A percentile compares a stretch with the other conserved stretches of the same genome.
Evolutionary conservation across 2,329 filamentous ascomycete species (phyloP).

Genomic region (Capronia epimyces): DNA sequence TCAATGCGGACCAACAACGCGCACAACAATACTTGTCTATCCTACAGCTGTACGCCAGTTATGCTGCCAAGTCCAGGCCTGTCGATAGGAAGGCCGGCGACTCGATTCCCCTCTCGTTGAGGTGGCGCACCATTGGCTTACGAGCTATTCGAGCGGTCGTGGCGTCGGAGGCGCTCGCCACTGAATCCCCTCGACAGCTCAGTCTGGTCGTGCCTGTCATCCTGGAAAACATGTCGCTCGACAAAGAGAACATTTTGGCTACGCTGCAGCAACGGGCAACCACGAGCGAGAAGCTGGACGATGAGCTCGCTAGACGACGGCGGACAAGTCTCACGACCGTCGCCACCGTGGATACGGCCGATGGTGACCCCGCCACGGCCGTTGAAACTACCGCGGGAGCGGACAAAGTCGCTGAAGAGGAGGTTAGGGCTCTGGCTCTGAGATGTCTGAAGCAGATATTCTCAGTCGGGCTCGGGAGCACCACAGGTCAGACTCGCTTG

Average conservation of each 20-base stretch:
- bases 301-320: slow-evolving; percentile 58
- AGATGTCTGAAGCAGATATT: slow-evolving; percentile 85
- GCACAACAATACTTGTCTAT: slow-evolving; percentile 76
- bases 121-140: slow-evolving; percentile 69
- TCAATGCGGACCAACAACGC: slow-evolving; percentile 81
- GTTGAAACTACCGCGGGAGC: slow-evolving; percentile 77
- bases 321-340: slow-evolving; percentile 76
- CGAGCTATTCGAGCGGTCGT: slow-evolving; percentile 77
- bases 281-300: slow-evolving; percentile 62
- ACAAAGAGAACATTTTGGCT: slow-evolving; percentile 64
- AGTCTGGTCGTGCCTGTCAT: slow-evolving; percentile 76
- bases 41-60: slow-evolving; percentile 70
- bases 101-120: slow-evolving; percentile 64
- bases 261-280: slow-evolving; percentile 62
- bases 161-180: slow-evolving; percentile 69
- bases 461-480: slow-evolving; percentile 57
- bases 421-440: slow-evolving; percentile 76
- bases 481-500: slow-evolving; percentile 70
- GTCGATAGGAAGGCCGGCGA: slow-evolving; percentile 35
- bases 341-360: slow-evolving; percentile 62
- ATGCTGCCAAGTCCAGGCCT: slow-evolving; percentile 61
- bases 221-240: slow-evolving; percentile 77
- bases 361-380: slow-evolving; percentile 60
- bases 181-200: slow-evolving; percentile 70
- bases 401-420: slow-evolving; percentile 83